Evolutionary conservation across 2,329 filamentous ascomycete genomes (phyloP), one percentile per base, ranked within the genome.

Genomic region (Xylaria multiplex): DNA sequence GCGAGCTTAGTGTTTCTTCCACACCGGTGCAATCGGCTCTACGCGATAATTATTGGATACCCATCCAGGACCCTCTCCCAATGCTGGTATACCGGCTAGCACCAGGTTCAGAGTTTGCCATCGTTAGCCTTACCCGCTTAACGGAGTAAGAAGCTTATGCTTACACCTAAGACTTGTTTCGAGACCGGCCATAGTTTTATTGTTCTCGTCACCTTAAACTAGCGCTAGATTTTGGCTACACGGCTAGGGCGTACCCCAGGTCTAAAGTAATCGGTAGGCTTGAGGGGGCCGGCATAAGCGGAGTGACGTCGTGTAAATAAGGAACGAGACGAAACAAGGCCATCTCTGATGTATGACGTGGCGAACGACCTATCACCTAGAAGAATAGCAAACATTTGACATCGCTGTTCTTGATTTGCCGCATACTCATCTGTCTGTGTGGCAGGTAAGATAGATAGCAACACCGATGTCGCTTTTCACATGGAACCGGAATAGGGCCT

Each of bases 251-350:
- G 37, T 14, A 14, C 37, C 37, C 37, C 37, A 14, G 37, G 13
- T 40, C 37, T 14, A 11, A 40, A 40, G 9, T 40, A 14, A 14
- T 14, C 11, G 37, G 14, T 14, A 14, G 37, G 9, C 37, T 40
- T 14, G 37, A 37, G 13, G 37, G 27, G 37, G 13, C 13, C 11
- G 37, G 6, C 24, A 16, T 30, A 49, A 19, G 32, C 35, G 19
- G 32, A 40, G 35, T 37, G n/a, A 22, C 6, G n/a, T 24, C 30
- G 32, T 13, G 9, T 7, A 43, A 30, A 4, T 30, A 55, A 43
- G 53, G 53, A 37, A 43, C 43, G 19, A 55, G 35, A 55, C 53
- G 37, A 43, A 55, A 55, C 19, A 27, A 27, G 22, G 30, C 22
- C 24, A 27, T n/a, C 14, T 6, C 30, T n/a, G n/a, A 2, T 24